Evolutionary conservation across 192 early-diverging fungal species (phyloP), one percentile per base, ranked within the genome.

Genomic region (Funneliformis mosseae): DNA sequence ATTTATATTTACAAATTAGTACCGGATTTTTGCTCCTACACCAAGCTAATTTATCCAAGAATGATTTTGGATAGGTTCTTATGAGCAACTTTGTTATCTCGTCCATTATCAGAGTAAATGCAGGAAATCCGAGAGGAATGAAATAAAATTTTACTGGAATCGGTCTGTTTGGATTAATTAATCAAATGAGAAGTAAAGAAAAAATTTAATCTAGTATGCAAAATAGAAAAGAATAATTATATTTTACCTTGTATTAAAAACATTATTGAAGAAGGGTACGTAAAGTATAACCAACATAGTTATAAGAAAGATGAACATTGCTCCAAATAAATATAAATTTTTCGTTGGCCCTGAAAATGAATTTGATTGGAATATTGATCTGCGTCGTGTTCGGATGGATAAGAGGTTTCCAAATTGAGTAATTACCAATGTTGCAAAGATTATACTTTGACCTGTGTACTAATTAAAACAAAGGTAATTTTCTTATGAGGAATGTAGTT

Each of bases 61-160:
- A 21, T 55, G 50, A 21, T 55, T 55, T 55, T 55, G 50, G 14
- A 55, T 55, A 55, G 5, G 50, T 21, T 55, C 50, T 55, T 6
- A 92, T 91, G 8, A 86, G 66, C 14, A 87, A 27, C 83, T 94
- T 94, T n/a, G 92, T 77, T 18, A 85, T 18, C 76, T 94, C 92
- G 83, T 93, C 93, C 59, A 88, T 84, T 14, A 89, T 27, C n/a
- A n/a, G n/a, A 76, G 93, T 89, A 63, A 87, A 81, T 5, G 88
- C 18, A 3, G 87, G 90, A 67, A 87, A 87, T 11, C 86, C 85
- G 28, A 93, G 45, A 4, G 93, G 91, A 48, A 92, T 81, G 74
- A 92, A 87, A 91, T 91, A 94, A 80, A n/a, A 92, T 85, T 88
- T 81, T 42, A 86, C 81, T 8, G 92, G 93, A 39, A 93, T 85